Percentiles rank a stretch among this genome's conserved stretches.
These are phyloP conservation scores for Euclidium syriacum DNA, from an alignment of 345 rosid genomes.

Conservation along the genomic window DNA sequence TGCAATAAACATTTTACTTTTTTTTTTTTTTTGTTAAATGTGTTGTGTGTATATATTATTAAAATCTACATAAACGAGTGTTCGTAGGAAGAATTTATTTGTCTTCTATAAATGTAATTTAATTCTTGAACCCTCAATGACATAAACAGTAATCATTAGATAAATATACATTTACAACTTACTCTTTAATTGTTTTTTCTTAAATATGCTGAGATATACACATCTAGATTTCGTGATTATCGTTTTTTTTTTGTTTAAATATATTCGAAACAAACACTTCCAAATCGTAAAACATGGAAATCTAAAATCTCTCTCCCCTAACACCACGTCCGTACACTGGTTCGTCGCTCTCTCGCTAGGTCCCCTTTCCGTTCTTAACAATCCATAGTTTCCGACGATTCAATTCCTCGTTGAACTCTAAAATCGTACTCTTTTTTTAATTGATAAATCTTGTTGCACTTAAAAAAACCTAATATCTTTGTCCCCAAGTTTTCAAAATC, in stretches of 20 bases:
- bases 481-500: conserved; percentile 11
- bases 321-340: neutral
- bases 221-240: neutral
- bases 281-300: neutral
- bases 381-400: neutral
- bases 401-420: neutral
- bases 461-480: conserved; percentile 14
- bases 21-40: too few relatives aligned
- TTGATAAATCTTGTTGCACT: too few relatives aligned
- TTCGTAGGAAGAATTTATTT: too few relatives aligned
- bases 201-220: too few relatives aligned
- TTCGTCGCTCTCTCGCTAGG: conserved; percentile 6
- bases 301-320: neutral
- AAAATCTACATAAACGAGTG: too few relatives aligned
- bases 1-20: too few relatives aligned
- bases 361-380: neutral
- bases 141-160: too few relatives aligned
- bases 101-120: neutral
- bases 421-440: neutral
- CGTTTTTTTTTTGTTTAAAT: neutral
- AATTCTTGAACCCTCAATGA: neutral
- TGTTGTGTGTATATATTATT: too few relatives aligned
- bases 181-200: too few relatives aligned
- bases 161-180: too few relatives aligned
- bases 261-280: neutral